A percentile compares a stretch with the other conserved stretches of the same genome.
Evolutionary conservation across 1,284 basidiomycete species (phyloP).

Genomic region (Macrocystidia cucumis): DNA sequence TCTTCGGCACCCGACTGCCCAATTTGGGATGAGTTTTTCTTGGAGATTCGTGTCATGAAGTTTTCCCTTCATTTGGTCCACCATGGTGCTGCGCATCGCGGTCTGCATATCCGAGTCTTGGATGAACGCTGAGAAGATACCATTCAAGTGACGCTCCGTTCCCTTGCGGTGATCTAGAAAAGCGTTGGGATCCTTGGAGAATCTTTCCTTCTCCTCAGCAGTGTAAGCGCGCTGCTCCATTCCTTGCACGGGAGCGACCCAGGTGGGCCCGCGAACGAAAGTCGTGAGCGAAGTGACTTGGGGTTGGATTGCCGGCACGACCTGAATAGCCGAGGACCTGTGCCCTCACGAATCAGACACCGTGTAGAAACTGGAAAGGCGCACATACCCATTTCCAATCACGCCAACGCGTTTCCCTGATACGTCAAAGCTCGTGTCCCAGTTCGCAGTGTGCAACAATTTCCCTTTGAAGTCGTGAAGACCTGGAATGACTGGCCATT

Average conservation of each 20-base stretch:
- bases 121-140: constrained; percentile 17
- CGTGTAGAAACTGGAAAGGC: not conserved
- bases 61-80: constrained; percentile 16
- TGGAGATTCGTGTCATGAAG: constrained; percentile 10
- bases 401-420: constrained; percentile 36
- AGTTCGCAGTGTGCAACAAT: constrained; percentile 40
- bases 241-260: not conserved
- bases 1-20: constrained; percentile 25
- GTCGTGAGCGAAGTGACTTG: constrained; percentile 5
- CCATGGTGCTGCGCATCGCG: constrained; percentile 8
- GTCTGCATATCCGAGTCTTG: constrained; percentile 16
- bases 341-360: no score
- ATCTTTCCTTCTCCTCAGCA: constrained; percentile 21
- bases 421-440: constrained; percentile 32
- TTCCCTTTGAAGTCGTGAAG: constrained; percentile 34
- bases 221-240: constrained; percentile 15
- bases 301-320: not conserved
- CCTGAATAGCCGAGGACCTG: constrained; percentile 13
- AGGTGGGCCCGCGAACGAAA: not conserved
- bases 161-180: constrained; percentile 19
- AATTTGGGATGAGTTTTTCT: constrained; percentile 19
- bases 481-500: constrained; percentile 28
- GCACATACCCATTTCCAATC: constrained; percentile 32
- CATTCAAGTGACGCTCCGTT: constrained; percentile 14
- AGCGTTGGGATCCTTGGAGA: constrained; percentile 15